Conservation (phyloP, 805 yeast genomes). For the Metschnikowia arizonensis region DNA sequence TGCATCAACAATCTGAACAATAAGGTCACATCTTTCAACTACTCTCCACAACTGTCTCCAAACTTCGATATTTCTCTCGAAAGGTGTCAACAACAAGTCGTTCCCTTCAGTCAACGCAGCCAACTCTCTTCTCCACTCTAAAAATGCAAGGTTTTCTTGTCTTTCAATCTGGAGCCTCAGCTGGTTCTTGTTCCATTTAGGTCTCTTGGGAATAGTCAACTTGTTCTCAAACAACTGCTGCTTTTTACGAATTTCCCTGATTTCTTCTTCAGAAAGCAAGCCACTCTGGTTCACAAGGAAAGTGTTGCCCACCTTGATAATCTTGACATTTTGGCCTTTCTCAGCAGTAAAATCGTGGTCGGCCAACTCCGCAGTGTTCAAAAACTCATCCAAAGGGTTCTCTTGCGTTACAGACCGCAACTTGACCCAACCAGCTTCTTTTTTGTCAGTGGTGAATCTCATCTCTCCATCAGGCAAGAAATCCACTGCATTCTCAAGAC, state of each 20-base stretch:
- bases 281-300: conserved; percentile 38
- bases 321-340: conserved; percentile 73
- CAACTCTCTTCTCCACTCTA: conserved; percentile 89
- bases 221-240: conserved; percentile 65
- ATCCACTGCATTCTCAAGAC: conserved; percentile 63
- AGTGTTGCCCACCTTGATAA: conserved; percentile 66
- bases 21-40: conserved; percentile 86
- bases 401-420: conserved; percentile 94
- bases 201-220: conserved; percentile 90
- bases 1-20: conserved; percentile 97
- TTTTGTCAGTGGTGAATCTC: conserved; percentile 81
- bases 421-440: conserved; percentile 85
- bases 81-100: conserved; percentile 87
- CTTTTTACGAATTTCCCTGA: conserved; percentile 51
- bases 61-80: conserved; percentile 94
- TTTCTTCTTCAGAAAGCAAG: conserved; percentile 63
- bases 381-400: conserved; percentile 86
- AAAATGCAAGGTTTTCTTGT: conserved; percentile 83
- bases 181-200: conserved; percentile 72
- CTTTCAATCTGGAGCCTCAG: conserved; percentile 76
- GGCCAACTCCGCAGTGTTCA: conserved; percentile 92
- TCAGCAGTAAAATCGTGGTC: conserved; percentile 96
- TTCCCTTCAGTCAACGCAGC: conserved; percentile 81
- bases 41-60: conserved; percentile 99
- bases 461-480: conserved; percentile 81